Base-by-base conservation (phyloP, 352 stramenopile genomes). In the Phytophthora macrochlamydospora region DNA sequence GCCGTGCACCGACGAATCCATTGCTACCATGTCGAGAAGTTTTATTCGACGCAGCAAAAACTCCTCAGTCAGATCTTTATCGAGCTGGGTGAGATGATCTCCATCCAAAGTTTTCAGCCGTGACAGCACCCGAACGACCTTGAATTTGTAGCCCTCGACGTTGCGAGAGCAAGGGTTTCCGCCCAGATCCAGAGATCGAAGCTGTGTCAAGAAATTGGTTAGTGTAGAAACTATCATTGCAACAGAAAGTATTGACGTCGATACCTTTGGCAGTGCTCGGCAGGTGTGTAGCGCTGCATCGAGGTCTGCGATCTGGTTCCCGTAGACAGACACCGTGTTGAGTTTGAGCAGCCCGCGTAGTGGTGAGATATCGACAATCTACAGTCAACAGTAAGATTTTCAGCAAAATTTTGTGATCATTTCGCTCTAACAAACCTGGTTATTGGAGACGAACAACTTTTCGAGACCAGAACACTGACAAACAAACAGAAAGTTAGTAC, bases 21-120 rank as follows among this genome's bases (percentile, higher is more conserved):
- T 67, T 70, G 35, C 44, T 73, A 5, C 24, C 54, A 13, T 37
- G 43, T 60, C 38, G 32, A 7, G 57, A 31, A 7, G 24, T 42
- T 33, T 66, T 56, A 40, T 58, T 51, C 7, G 59, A 32, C 2
- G 56, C 75, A 33, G 38, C 74, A 7, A 71, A 69, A 79, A 87
- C 37, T 91, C 83, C n/a, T 93, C 84, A 0, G 82, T 73, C 8
- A 93, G 69, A 7, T 93, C 84, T 49, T 90, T 91, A 50, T 93
- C 84, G 3, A 93, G 70, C 52, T 86, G 78, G 28, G 84, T 91
- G 38, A 91, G 57, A 5, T 89, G 78, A 35, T 93, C 84, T 1
- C 87, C 87, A 31, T 94, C 87, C n/a, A 94, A 66, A 2, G 63
- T 78, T 33, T 90, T 89, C 4, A 94, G 71, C 30, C 85, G 79